Evolutionary conservation across 805 yeast genomes (phyloP), one percentile per base, ranked within the genome.

Genomic region (Pichia kluyveri): DNA sequence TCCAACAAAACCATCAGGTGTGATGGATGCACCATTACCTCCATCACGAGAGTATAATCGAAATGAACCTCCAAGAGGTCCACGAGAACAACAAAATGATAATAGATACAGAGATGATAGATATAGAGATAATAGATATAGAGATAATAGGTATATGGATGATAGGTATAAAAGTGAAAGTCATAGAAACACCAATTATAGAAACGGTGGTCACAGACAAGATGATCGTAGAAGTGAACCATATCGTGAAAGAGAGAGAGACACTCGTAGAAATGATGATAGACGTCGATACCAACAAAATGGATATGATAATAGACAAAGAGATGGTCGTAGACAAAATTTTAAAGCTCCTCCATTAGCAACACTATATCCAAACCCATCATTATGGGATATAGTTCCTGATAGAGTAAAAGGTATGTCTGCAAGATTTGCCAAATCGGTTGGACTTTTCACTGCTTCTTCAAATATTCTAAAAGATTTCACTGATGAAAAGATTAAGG

Each of bases 401-500:
- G 30, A 40, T 0, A 91, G 87, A 0, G 83, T 83, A 60, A 93
- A 86, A 57, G 75, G 76, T 8, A 80, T 84, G 1, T 75, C 85
- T 1, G 84, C 93, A 0, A 86, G 81, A 51, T 70, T 83, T 51
- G 95, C 93, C 7, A 88, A 87, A 57, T 66, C 84, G 17, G 76
- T 87, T 1, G 96, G 96, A 0, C 62, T 86, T 2, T 88, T 87
- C 57, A 87, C 90, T 2, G 68, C 77, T 17, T 91, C 93, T 1
- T 31, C 40, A 2, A 62, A 37, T 17, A 18, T 17, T 23, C 26
- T 42, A n/a, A 43, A 41, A 12, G 19, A n/a, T 26, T 28, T 45
- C 4, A 32, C n/a, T 2, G 48, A 45, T 15, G 49, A 43, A 9
- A 41, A 42, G 9, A 50, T 47, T 18, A 26, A 36, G 7, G 41